Evolutionary conservation across 2,329 filamentous ascomycete genomes (phyloP).

Genomic region (Penicillium sp.): DNA sequence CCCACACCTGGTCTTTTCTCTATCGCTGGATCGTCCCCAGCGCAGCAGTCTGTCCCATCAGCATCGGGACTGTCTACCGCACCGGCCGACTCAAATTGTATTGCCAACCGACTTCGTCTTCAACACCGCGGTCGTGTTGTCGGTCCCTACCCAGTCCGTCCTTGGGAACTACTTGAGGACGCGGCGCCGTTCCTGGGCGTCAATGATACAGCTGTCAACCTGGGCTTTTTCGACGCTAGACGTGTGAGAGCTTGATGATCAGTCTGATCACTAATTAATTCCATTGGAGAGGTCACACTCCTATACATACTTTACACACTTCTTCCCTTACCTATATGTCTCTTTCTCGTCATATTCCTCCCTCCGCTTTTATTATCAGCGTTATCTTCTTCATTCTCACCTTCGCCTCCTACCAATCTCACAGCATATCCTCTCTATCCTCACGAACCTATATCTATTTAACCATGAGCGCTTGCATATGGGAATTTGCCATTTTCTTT

Average conservation of each 20-base stretch:
- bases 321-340: not conserved
- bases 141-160: slow-evolving; percentile 37
- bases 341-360: not conserved
- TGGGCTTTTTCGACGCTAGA: slow-evolving; percentile 43
- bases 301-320: not conserved
- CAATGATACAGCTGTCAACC: slow-evolving; percentile 46
- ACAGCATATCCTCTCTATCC: not conserved
- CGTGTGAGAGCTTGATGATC: slow-evolving; percentile 28
- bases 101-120: slow-evolving; percentile 35
- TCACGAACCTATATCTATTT: not conserved
- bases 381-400: not conserved
- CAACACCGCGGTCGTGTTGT: slow-evolving; percentile 37
- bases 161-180: slow-evolving; percentile 47
- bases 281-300: not conserved
- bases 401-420: not conserved
- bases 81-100: slow-evolving; percentile 21
- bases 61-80: slow-evolving; percentile 12
- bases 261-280: not conserved
- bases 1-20: slow-evolving; percentile 27
- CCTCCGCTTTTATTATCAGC: not conserved
- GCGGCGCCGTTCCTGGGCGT: slow-evolving; percentile 43
- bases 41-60: slow-evolving; percentile 12
- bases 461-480: slow-evolving; percentile 9
- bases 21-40: slow-evolving; percentile 14
- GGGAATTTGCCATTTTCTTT: not conserved